Percentiles rank a stretch among this genome's conserved stretches.
Conservation (phyloP, 306 rosid species). For the Castanopsis chinensis region DNA sequence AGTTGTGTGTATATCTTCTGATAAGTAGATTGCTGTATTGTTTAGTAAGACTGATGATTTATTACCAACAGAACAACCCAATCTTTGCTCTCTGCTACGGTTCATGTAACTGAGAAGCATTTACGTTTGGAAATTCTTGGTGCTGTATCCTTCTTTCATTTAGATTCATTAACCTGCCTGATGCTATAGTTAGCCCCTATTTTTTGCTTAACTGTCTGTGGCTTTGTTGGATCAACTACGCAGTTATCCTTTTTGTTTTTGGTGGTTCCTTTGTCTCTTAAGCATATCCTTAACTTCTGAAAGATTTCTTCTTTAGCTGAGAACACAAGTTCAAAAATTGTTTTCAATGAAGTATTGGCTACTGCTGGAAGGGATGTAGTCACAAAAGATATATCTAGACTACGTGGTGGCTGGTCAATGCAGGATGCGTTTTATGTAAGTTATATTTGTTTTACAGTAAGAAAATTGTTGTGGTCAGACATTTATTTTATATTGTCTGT, state of each 20-base stretch:
- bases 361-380: constrained; percentile 86
- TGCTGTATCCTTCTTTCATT: constrained; percentile 76
- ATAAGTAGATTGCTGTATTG: constrained; percentile 18
- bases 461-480: background rate
- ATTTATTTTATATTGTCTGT: background rate
- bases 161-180: constrained; percentile 1
- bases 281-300: constrained; percentile 48
- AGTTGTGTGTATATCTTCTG: constrained; percentile 15
- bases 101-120: constrained; percentile 80
- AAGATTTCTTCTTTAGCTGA: constrained; percentile 94
- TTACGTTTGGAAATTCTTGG: constrained; percentile 85
- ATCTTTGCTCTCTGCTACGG: constrained; percentile 74
- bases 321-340: constrained; percentile 72
- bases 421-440: constrained; percentile 96
- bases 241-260: constrained; percentile 1
- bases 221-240: background rate
- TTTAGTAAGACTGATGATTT: constrained; percentile 30
- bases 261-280: constrained; percentile 11
- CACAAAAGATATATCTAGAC: constrained; percentile 87
- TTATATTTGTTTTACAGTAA: constrained; percentile 19
- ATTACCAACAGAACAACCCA: constrained; percentile 73
- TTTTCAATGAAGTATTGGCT: constrained; percentile 85
- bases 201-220: background rate
- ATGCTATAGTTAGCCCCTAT: background rate
- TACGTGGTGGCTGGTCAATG: constrained; percentile 99